Evolutionary conservation across 2,329 filamentous ascomycete genomes (phyloP).

Genomic region (Dactylellina drechsleri): DNA sequence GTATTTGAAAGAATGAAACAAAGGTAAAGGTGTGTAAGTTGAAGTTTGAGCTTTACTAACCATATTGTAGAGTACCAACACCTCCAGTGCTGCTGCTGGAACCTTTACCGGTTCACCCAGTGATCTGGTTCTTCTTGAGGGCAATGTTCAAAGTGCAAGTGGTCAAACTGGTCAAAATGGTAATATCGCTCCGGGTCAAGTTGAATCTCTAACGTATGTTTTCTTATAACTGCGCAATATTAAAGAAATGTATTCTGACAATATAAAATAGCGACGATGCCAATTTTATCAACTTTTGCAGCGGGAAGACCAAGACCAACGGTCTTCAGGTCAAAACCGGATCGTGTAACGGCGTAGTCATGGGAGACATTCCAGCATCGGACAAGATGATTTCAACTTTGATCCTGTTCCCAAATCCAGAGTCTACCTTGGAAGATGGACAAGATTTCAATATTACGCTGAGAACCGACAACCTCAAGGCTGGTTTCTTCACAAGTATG

Average conservation of each 20-base stretch:
- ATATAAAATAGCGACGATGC: conserved; percentile 64
- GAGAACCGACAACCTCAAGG: conserved; percentile 67
- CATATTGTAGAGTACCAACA: neutral
- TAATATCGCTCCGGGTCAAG: conserved; percentile 64
- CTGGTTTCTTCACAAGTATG: conserved; percentile 69
- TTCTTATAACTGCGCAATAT: neutral
- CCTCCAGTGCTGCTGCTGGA: conserved; percentile 23
- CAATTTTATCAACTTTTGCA: conserved; percentile 74
- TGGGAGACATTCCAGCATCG: conserved; percentile 69
- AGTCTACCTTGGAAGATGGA: conserved; percentile 65
- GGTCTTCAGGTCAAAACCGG: conserved; percentile 69
- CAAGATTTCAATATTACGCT: conserved; percentile 68
- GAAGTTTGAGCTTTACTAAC: neutral
- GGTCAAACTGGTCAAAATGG: conserved; percentile 65
- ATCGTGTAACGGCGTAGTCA: conserved; percentile 73
- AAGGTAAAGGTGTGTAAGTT: neutral
- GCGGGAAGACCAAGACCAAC: conserved; percentile 69
- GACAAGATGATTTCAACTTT: conserved; percentile 70
- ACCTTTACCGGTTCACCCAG: conserved; percentile 54
- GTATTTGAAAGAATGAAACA: neutral
- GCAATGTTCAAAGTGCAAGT: conserved; percentile 67
- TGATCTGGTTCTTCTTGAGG: conserved; percentile 59
- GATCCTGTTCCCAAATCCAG: conserved; percentile 67
- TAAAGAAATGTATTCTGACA: neutral
- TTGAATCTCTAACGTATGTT: conserved; percentile 66